Percentiles rank a stretch among this genome's conserved stretches.
Evolutionary conservation across 805 yeast species (phyloP).

Genomic region (Torulaspora delbrueckii): DNA sequence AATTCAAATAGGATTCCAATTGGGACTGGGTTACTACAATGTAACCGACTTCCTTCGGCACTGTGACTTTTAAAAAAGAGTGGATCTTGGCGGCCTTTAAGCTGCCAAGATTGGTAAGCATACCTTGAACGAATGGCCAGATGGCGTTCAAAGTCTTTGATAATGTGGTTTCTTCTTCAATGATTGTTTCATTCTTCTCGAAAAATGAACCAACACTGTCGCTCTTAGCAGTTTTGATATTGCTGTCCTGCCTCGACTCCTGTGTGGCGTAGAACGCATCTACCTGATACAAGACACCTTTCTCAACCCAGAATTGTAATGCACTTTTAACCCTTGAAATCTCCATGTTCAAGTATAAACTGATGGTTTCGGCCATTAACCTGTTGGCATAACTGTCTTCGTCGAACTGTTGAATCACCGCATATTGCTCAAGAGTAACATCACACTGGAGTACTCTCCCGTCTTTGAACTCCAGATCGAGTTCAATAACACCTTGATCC

Average conservation of each 20-base stretch:
- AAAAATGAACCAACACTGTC: not conserved
- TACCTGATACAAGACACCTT: conserved; percentile 47
- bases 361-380: conserved; percentile 35
- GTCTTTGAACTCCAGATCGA: conserved; percentile 54
- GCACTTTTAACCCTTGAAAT: conserved; percentile 38
- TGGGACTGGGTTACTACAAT: conserved; percentile 12
- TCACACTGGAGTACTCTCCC: conserved; percentile 35
- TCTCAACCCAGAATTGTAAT: conserved; percentile 58
- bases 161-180: not conserved
- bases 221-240: not conserved
- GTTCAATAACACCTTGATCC: conserved; percentile 54
- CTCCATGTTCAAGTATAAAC: conserved; percentile 40
- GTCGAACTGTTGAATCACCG: conserved; percentile 49
- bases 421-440: conserved; percentile 68
- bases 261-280: conserved; percentile 13
- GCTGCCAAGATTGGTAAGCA: conserved; percentile 53
- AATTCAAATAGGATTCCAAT: conserved; percentile 14
- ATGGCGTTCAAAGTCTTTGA: conserved; percentile 16
- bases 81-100: conserved; percentile 48
- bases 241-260: conserved; percentile 1
- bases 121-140: conserved; percentile 50
- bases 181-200: not conserved
- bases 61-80: conserved; percentile 49
- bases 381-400: conserved; percentile 6
- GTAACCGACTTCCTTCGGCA: conserved; percentile 44